phyloP scores from a whole-genome alignment of 164 flowering plant genomes.

The Vitis rotundifolia region DNA sequence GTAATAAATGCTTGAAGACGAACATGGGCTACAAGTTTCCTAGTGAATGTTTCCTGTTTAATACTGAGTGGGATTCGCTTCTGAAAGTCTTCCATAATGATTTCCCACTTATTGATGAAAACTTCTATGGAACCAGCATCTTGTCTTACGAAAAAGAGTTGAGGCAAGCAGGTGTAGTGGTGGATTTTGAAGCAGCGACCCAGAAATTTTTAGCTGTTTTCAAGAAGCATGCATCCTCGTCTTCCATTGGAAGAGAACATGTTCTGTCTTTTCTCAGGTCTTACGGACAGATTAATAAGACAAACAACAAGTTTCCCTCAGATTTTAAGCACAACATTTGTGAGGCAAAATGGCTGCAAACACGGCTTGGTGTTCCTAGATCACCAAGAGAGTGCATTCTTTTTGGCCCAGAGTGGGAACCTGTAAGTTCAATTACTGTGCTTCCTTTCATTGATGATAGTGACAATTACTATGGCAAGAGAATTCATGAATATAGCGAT shows the following conservation, averaged over 20 bases:
- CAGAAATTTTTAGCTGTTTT: slow-evolving; percentile 38
- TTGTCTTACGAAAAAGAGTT: slow-evolving; percentile 28
- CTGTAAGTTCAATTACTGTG: slow-evolving; percentile 32
- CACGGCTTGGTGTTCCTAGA: slow-evolving; percentile 42
- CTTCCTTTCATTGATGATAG: slow-evolving; percentile 60
- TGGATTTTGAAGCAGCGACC: slow-evolving; percentile 52
- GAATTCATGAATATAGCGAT: slow-evolving; percentile 35
- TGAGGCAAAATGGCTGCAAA: slow-evolving; percentile 57
- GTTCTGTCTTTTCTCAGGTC: slow-evolving; percentile 41
- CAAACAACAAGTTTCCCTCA: slow-evolving; percentile 17
- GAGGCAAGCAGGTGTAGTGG: slow-evolving; percentile 39
- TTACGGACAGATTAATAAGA: slow-evolving; percentile 34
- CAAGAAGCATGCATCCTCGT: slow-evolving; percentile 27
- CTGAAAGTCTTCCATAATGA: slow-evolving; percentile 34
- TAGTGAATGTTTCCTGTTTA: slow-evolving; percentile 38
- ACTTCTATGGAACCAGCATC: slow-evolving; percentile 38
- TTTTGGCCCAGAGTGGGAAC: slow-evolving; percentile 44
- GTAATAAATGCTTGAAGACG: slow-evolving; percentile 42
- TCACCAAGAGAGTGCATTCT: slow-evolving; percentile 52
- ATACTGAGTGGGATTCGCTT: slow-evolving; percentile 60
- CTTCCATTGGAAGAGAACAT: slow-evolving; percentile 31
- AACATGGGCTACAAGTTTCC: slow-evolving; percentile 42
- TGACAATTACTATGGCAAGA: slow-evolving; percentile 33
- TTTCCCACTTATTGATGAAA: slow-evolving; percentile 42
- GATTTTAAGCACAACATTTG: slow-evolving; percentile 32